Evolutionary conservation across 306 rosid species (phyloP).

Genomic region (Canavalia gladiata): DNA sequence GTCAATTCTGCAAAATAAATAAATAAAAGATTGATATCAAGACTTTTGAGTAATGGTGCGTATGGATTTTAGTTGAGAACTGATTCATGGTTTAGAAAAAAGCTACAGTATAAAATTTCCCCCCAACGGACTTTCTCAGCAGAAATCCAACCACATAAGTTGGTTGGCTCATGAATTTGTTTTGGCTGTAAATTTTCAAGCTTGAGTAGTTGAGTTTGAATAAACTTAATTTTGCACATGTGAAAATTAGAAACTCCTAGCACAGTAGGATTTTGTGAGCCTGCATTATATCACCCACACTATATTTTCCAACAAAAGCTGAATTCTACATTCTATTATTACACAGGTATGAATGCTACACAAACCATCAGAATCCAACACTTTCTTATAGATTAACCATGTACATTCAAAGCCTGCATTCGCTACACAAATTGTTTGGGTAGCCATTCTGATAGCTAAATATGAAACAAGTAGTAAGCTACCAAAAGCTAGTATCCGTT

Average conservation of each 20-base stretch:
- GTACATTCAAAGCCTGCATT: slow-evolving; percentile 46
- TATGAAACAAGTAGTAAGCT: slow-evolving; percentile 38
- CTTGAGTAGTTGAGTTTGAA: no score
- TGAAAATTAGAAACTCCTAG: slow-evolving; percentile 19
- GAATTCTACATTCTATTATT: slow-evolving; percentile 61
- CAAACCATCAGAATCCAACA: slow-evolving; percentile 54
- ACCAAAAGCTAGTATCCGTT: slow-evolving; percentile 44
- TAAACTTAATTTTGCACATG: slow-evolving; percentile 5
- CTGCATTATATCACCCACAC: slow-evolving; percentile 49
- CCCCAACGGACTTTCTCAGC: no score
- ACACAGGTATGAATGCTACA: slow-evolving; percentile 57
- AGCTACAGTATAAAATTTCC: no score
- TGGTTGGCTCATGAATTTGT: no score
- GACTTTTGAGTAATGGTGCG: no score
- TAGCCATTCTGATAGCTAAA: slow-evolving; percentile 50
- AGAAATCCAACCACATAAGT: no score
- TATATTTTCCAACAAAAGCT: slow-evolving; percentile 60
- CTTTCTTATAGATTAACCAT: slow-evolving; percentile 41
- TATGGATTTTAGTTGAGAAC: no score
- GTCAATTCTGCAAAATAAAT: no score
- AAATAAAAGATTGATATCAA: no score
- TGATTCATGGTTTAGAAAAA: no score
- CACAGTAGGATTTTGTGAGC: slow-evolving; percentile 32
- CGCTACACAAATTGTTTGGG: slow-evolving; percentile 21
- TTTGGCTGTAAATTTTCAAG: no score